These are phyloP conservation scores for Hemileccinum rubropunctum DNA, from an alignment of 768 basidiomycete species.

Conservation along the genomic window DNA sequence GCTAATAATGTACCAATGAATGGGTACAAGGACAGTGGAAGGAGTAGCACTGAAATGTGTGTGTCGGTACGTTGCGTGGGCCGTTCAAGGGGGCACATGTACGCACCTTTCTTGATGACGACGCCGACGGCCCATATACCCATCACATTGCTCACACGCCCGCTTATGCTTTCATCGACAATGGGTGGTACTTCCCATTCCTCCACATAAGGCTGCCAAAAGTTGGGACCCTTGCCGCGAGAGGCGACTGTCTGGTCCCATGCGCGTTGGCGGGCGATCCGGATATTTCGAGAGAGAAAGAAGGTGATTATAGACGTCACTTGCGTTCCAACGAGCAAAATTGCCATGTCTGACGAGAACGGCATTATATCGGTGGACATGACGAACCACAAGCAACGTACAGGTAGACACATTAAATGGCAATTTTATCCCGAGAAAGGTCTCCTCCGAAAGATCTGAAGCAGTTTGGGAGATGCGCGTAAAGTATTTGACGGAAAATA, in stretches of 20 bases:
- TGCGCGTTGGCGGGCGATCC: conserved; percentile 71
- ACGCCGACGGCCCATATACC: conserved; percentile 14
- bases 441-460: conserved; percentile 39
- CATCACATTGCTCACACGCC: conserved; percentile 10
- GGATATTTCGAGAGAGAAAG: conserved; percentile 82
- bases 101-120: conserved; percentile 24
- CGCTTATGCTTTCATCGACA: conserved; percentile 31
- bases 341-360: conserved; percentile 57
- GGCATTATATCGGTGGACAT: neutral
- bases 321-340: conserved; percentile 73
- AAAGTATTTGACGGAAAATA: conserved; percentile 26
- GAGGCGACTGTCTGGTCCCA: conserved; percentile 84
- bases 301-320: conserved; percentile 72
- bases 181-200: conserved; percentile 69
- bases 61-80: too few relatives aligned
- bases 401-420: conserved; percentile 74
- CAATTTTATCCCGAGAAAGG: conserved; percentile 59
- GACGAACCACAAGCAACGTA: conserved; percentile 27
- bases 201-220: conserved; percentile 83
- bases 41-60: conserved; percentile 45
- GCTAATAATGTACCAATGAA: conserved; percentile 60
- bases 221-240: conserved; percentile 75
- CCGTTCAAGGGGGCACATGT: neutral
- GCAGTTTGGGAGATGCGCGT: conserved; percentile 28
- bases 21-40: conserved; percentile 67